phyloP scores from a whole-genome alignment of 306 rosid species.

The Pterocarpus santalinus region DNA sequence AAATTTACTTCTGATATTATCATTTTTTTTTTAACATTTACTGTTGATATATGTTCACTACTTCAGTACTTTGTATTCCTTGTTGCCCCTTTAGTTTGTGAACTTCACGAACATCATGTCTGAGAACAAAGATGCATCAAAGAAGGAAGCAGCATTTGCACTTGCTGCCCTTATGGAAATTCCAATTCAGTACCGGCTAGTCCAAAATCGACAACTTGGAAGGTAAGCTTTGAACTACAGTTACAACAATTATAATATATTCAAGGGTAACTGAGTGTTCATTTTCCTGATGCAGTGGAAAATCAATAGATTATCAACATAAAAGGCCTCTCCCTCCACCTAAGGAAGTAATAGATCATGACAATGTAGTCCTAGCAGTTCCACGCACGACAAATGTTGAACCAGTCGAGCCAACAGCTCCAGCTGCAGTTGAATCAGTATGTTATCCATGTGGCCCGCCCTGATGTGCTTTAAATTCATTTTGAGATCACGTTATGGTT shows the following conservation, averaged over 20 bases:
- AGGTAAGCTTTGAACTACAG: constrained; percentile 55
- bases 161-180: constrained; percentile 97
- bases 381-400: constrained; percentile 45
- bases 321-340: constrained; percentile 81
- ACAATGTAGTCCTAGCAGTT: constrained; percentile 57
- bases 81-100: constrained; percentile 68
- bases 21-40: no score
- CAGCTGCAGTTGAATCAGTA: constrained; percentile 66
- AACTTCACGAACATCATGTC: constrained; percentile 87
- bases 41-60: no score
- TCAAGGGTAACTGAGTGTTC: constrained; percentile 30
- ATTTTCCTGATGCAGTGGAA: constrained; percentile 54
- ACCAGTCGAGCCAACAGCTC: constrained; percentile 58
- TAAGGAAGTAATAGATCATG: constrained; percentile 67
- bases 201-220: constrained; percentile 52
- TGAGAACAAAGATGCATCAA: constrained; percentile 67
- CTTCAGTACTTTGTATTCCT: background rate
- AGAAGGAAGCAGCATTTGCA: constrained; percentile 88
- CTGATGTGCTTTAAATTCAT: constrained; percentile 25
- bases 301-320: constrained; percentile 38
- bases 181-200: constrained; percentile 80
- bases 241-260: constrained; percentile 8
- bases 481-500: constrained; percentile 37
- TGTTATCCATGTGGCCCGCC: constrained; percentile 19
- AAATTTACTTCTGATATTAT: background rate